Percentiles rank a stretch among this genome's conserved stretches.
phyloP scores from a whole-genome alignment of 345 rosid genomes.

The Gynandropsis gynandra region DNA sequence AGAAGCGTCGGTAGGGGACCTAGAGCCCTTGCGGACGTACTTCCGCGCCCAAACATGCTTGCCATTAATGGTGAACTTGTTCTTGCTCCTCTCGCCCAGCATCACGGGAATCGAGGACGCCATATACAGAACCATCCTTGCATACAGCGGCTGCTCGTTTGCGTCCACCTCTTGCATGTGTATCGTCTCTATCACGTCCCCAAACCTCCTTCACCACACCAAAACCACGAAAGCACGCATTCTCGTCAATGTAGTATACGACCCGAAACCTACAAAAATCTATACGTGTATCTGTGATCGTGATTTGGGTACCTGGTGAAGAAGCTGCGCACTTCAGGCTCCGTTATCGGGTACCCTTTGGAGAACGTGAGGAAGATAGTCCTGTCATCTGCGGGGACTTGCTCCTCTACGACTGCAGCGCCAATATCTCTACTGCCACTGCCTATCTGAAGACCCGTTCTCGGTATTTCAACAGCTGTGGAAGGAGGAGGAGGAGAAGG shows the following conservation, averaged over 20 bases:
- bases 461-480: background rate
- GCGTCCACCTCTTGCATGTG: conserved; percentile 40
- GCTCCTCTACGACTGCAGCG: too few relatives aligned
- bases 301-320: conserved; percentile 59
- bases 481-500: too few relatives aligned
- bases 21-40: conserved; percentile 26
- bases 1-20: background rate
- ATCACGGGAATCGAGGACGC: conserved; percentile 23
- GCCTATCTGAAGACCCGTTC: background rate
- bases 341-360: conserved; percentile 54
- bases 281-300: too few relatives aligned
- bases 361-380: conserved; percentile 76
- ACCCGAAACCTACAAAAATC: background rate
- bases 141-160: conserved; percentile 42
- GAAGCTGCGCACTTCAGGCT: conserved; percentile 44
- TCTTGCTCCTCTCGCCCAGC: conserved; percentile 30
- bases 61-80: conserved; percentile 57
- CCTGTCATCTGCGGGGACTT: conserved; percentile 43
- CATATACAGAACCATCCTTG: conserved; percentile 40
- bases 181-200: conserved; percentile 43
- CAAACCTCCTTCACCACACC: conserved; percentile 51
- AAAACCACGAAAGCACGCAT: background rate
- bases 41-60: conserved; percentile 71
- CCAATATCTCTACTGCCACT: background rate
- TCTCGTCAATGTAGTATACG: too few relatives aligned